Base-by-base conservation (phyloP, 192 early-diverging fungal species). In the Dispira simplex region DNA sequence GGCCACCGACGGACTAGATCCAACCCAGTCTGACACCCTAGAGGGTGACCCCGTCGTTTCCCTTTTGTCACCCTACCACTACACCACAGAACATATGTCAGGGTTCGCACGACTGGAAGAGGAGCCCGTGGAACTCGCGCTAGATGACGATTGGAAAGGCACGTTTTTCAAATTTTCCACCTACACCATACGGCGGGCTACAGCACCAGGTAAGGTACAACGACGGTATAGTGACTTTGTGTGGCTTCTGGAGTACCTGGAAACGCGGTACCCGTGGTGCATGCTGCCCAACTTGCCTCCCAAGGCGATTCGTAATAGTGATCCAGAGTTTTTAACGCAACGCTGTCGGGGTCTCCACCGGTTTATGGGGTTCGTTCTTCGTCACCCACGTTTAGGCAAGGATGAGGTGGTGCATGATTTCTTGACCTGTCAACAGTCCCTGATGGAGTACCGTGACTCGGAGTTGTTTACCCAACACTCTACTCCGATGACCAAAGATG, bases 201-300 rank as follows among this genome's bases (percentile, higher is more conserved):
- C 73, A 18, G 79, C 73, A 12, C 63, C 68, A 45, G 73, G 73
- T 45, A 72, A 66, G 49, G 92, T 92, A 1, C 68, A 83, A 32
- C 82, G 94, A 14, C 80, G 94, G 67, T 97, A 91, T 71, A 92
- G 85, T 60, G 94, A 97, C 69, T 93, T 97, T 70, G 81, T 83
- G 70, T 93, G 90, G 90, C 73, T 97, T 27, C 79, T 82, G 56
- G 90, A 93, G 59, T 77, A 84, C 18, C 68, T 97, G 8, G 65
- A 81, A 47, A 87, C 83, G 60, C 70, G 82, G 55, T 97, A 93
- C 66, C 91, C 91, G 10, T 89, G 80, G 54, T 75, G 94, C 28
- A 82, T 90, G 64, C 77, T 87, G 28, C 85, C 90, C 14, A 82
- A 83, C 68, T 75, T 93, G 11, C 93, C 93, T 53, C 93, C 93